Evolutionary conservation across 2,329 filamentous ascomycete genomes (phyloP).

Genomic region (Sarocladium kiliense): DNA sequence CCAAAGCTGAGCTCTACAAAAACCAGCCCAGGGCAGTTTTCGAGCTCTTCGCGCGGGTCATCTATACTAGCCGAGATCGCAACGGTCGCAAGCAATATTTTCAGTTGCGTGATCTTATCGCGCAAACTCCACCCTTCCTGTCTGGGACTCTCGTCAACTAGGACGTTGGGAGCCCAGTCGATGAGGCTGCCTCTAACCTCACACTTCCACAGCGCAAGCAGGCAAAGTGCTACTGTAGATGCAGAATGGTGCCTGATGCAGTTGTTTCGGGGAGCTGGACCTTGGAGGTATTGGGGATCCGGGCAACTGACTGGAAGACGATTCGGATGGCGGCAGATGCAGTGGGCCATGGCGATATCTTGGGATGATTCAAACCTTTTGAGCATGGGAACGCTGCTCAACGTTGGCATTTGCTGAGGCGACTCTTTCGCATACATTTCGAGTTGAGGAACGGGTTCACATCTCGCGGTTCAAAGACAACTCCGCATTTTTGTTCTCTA

Average conservation of each 20-base stretch:
- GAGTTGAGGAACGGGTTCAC: too few species aligned
- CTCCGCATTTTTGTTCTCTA: too few species aligned
- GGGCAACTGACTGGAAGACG: conserved; percentile 22
- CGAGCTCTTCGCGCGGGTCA: conserved; percentile 60
- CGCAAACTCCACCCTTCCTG: conserved; percentile 48
- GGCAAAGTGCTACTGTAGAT: conserved; percentile 27
- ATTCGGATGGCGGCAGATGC: conserved; percentile 18
- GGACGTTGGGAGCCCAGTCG: conserved; percentile 20
- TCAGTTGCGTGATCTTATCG: conserved; percentile 58
- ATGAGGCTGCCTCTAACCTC: conserved; percentile 20
- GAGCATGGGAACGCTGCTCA: not conserved
- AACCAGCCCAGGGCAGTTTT: conserved; percentile 39
- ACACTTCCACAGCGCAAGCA: conserved; percentile 10
- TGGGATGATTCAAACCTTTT: not conserved
- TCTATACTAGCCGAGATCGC: conserved; percentile 49
- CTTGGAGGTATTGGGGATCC: conserved; percentile 17
- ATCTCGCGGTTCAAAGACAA: too few species aligned
- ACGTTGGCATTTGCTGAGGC: too few species aligned
- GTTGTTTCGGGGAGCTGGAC: not conserved
- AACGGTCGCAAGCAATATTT: conserved; percentile 52
- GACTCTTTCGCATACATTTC: too few species aligned
- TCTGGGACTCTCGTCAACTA: conserved; percentile 23
- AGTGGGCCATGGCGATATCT: not conserved
- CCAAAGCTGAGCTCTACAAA: conserved; percentile 29
- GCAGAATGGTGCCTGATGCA: conserved; percentile 19